Percentiles rank a stretch among this genome's conserved stretches.
Evolutionary conservation across 352 stramenopile genomes (phyloP).

Genomic region (Phytophthora pisi): DNA sequence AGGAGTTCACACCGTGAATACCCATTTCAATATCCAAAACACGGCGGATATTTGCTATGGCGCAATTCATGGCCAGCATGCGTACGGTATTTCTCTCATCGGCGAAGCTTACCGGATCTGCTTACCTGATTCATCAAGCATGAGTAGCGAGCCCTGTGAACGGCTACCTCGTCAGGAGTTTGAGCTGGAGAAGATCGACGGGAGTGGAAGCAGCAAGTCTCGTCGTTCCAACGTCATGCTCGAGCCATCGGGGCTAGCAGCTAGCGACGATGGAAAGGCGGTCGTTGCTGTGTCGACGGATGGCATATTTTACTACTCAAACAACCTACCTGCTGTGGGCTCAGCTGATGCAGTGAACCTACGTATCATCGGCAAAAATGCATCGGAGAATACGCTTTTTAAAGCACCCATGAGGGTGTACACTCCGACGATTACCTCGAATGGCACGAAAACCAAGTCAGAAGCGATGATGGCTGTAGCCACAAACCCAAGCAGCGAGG

Average conservation of each 20-base stretch:
- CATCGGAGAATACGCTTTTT: slow-evolving; percentile 66
- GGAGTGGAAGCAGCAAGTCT: slow-evolving; percentile 62
- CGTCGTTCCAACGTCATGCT: slow-evolving; percentile 73
- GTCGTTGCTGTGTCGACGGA: slow-evolving; percentile 70
- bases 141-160: slow-evolving; percentile 23
- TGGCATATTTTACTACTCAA: slow-evolving; percentile 81
- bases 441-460: slow-evolving; percentile 15
- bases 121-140: slow-evolving; percentile 41
- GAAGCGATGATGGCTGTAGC: slow-evolving; percentile 76
- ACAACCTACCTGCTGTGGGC: slow-evolving; percentile 34
- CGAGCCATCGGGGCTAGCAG: slow-evolving; percentile 53
- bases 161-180: slow-evolving; percentile 55
- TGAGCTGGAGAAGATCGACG: slow-evolving; percentile 69
- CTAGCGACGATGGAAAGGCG: slow-evolving; percentile 65
- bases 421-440: slow-evolving; percentile 33
- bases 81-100: slow-evolving; percentile 69
- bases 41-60: slow-evolving; percentile 54
- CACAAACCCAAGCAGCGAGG: slow-evolving; percentile 67
- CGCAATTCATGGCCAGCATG: slow-evolving; percentile 61
- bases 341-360: slow-evolving; percentile 35
- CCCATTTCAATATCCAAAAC: slow-evolving; percentile 62
- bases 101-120: slow-evolving; percentile 70
- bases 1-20: slow-evolving; percentile 45
- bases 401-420: slow-evolving; percentile 82
- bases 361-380: slow-evolving; percentile 71